A percentile compares a stretch with the other conserved stretches of the same genome.
Evolutionary conservation across 1,139 yeast genomes (phyloP).

Genomic region (Geotrichum candidum): DNA sequence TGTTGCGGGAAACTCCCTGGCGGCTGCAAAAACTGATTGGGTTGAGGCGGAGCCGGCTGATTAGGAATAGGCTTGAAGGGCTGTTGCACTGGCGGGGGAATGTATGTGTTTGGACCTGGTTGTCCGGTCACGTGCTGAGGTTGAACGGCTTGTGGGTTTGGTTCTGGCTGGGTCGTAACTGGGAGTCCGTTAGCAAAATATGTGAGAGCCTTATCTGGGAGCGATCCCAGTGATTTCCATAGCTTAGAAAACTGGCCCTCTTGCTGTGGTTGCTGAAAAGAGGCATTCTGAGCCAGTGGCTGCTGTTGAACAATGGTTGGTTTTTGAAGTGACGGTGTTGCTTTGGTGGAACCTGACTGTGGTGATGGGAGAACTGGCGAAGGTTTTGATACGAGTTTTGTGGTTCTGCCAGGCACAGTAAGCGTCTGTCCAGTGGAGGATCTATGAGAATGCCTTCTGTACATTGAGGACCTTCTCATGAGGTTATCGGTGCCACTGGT

Average conservation of each 20-base stretch:
- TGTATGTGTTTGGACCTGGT: not conserved
- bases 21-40: not conserved
- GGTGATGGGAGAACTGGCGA: not conserved
- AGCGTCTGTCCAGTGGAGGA: not conserved
- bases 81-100: not conserved
- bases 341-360: not conserved
- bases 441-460: not conserved
- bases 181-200: not conserved
- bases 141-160: not conserved
- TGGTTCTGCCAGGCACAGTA: not conserved
- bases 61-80: not conserved
- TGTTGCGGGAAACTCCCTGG: not conserved
- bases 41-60: not conserved
- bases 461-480: not conserved
- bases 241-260: not conserved
- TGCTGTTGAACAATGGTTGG: not conserved
- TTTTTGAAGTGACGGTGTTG: not conserved
- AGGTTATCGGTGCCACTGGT: not conserved
- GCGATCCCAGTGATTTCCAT: not conserved
- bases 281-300: not conserved
- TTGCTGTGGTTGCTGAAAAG: not conserved
- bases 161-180: not conserved
- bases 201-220: not conserved
- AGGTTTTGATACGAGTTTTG: not conserved
- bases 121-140: not conserved